A percentile compares a stretch with the other conserved stretches of the same genome.
phyloP scores from a whole-genome alignment of 208 protist species.

The Trypanosoma melophagium region DNA sequence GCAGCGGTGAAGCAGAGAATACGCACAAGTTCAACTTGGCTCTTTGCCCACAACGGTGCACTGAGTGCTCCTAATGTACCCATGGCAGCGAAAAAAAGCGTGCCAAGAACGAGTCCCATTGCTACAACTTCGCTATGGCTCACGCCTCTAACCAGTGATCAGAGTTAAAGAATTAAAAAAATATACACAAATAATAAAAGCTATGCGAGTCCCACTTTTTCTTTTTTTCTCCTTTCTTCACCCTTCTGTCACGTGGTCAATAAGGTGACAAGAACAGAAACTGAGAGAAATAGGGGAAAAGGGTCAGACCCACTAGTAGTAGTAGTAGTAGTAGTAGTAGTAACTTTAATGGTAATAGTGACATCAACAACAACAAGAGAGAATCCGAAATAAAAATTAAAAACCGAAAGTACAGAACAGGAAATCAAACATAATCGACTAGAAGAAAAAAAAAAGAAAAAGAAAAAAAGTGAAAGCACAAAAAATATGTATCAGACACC shows the following conservation, averaged over 20 bases:
- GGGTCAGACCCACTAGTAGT: too few species aligned
- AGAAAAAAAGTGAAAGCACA: neutral
- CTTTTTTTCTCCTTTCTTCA: neutral
- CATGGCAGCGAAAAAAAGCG: slow-evolving; percentile 64
- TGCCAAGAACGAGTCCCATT: slow-evolving; percentile 78
- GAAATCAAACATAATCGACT: too few species aligned
- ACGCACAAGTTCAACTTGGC: slow-evolving; percentile 80
- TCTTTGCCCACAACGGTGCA: slow-evolving; percentile 79
- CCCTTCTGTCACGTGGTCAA: neutral
- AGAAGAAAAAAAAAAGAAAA: neutral
- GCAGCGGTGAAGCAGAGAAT: slow-evolving; percentile 62
- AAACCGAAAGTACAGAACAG: neutral
- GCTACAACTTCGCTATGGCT: neutral
- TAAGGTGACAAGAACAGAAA: too few species aligned
- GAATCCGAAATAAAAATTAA: neutral
- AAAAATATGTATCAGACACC: neutral
- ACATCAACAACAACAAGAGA: slow-evolving; percentile 2
- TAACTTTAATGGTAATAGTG: neutral
- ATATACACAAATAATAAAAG: slow-evolving; percentile 3
- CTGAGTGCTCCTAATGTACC: slow-evolving; percentile 52
- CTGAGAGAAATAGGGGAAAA: too few species aligned
- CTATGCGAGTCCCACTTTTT: neutral
- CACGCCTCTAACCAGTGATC: neutral
- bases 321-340: too few species aligned
- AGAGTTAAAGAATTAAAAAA: slow-evolving; percentile 8